These are phyloP conservation scores for Rhizopogon rudus DNA, from an alignment of 768 basidiomycete species.

Conservation along the genomic window DNA sequence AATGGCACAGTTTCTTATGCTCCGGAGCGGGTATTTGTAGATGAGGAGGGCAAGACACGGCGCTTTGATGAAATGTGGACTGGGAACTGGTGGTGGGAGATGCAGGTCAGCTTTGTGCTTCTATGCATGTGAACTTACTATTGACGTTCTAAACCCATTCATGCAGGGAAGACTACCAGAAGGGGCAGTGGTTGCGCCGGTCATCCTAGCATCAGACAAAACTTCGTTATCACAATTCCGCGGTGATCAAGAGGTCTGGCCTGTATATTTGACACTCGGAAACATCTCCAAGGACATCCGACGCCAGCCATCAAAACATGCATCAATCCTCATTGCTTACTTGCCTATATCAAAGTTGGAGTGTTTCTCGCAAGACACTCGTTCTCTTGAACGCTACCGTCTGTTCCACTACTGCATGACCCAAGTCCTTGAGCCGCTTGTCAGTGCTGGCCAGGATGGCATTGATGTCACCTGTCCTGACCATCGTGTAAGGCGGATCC, in stretches of 20 bases:
- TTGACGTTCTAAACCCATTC: background rate
- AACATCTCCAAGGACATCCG: conserved; percentile 37
- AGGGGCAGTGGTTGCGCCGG: conserved; percentile 6
- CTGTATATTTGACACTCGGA: conserved; percentile 40
- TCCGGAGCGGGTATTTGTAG: conserved; percentile 21
- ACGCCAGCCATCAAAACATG: conserved; percentile 29
- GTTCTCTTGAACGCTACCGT: conserved; percentile 12
- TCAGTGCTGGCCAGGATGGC: conserved; percentile 25
- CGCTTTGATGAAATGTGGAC: conserved; percentile 35
- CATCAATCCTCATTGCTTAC: conserved; percentile 34
- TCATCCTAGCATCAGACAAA: conserved; percentile 36
- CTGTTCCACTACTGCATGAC: conserved; percentile 37
- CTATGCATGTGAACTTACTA: too few species aligned
- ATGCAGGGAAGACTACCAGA: background rate
- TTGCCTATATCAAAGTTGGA: conserved; percentile 31
- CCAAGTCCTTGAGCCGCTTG: conserved; percentile 26
- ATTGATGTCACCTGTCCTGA: conserved; percentile 32
- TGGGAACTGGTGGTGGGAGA: conserved; percentile 30
- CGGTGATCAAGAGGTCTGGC: conserved; percentile 38
- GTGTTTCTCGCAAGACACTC: conserved; percentile 16
- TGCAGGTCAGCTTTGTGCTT: conserved; percentile 24
- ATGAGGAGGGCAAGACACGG: conserved; percentile 8
- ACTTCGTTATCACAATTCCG: conserved; percentile 36
- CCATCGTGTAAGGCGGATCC: conserved; percentile 22
- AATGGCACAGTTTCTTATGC: conserved; percentile 22